Evolutionary conservation across 257 asterid species (phyloP), one percentile per base, ranked within the genome.

Genomic region (Asclepias syriaca): DNA sequence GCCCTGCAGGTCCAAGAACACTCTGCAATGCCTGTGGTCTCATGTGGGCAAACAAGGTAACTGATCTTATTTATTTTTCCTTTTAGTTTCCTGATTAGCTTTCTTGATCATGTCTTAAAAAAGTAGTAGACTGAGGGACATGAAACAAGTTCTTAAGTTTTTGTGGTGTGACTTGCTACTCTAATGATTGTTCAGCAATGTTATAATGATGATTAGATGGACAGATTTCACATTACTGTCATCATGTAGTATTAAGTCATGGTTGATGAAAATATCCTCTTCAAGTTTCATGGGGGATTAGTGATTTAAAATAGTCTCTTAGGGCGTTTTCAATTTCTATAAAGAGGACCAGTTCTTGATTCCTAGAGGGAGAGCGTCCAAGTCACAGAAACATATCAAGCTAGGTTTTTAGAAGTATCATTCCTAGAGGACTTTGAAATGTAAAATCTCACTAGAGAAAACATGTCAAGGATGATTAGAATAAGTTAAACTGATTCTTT

Each of bases 21-120:
- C 81, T 81, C 32, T 79, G 86, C 75, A 78, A 82, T 76, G 86
- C 86, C 27, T 82, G 83, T 60, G 83, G 86, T 65, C 81, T 82
- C n/a, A 79, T 78, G 79, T 82, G 86, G 85, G 86, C 83, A 67
- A 82, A 76, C 79, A 76, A 82, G 83, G 70, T 55, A 54, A 15
- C 29, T 6, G 54, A 32, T 24, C n/a, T 60, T 37, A 22, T 34
- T 18, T 64, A 14, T 14, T 11, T 64, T 37, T 37, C 27, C 68
- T 18, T 37, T 29, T 16, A 8, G 68, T 18, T 37, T 16, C 39
- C 16, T 16, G 7, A 37, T 64, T 64, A 37, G 49, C 65, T 64
- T 65, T 14, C 46, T 22, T 32, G 66, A 68, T 58, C 13, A 0
- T 24, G 22, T 61, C 24, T 64, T 64, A 37, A 16, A 19, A 8